phyloP scores from a whole-genome alignment of 129 eudicot species.

The Arctium lappa region DNA sequence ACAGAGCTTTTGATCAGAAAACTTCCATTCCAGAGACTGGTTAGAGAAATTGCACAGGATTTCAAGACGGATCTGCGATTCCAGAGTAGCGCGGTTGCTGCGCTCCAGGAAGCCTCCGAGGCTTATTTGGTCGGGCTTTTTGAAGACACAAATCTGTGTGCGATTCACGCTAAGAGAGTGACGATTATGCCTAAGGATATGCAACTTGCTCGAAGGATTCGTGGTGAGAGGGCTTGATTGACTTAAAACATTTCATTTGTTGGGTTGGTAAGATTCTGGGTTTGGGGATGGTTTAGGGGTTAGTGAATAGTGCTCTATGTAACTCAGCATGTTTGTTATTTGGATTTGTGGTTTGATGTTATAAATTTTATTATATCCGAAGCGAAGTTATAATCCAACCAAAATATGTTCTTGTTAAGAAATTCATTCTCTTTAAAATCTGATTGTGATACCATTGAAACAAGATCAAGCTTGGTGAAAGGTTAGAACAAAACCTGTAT shows the following conservation, averaged over 20 bases:
- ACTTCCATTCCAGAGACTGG: conserved; percentile 38
- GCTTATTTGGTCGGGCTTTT: conserved; percentile 24
- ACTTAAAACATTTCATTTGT: not conserved
- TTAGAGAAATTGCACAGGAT: conserved; percentile 39
- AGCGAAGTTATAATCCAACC: no score
- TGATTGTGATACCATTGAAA: no score
- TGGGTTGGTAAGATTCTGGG: not conserved
- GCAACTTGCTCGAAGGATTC: conserved; percentile 40
- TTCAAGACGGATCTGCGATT: conserved; percentile 41
- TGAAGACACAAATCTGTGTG: conserved; percentile 22
- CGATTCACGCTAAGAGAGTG: conserved; percentile 20
- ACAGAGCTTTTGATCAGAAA: conserved; percentile 20
- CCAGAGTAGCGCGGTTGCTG: conserved; percentile 34
- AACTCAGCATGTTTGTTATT: not conserved
- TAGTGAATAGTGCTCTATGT: not conserved
- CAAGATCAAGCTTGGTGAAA: no score
- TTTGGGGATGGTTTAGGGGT: not conserved
- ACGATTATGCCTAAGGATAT: conserved; percentile 43
- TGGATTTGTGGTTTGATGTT: not conserved
- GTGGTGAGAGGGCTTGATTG: conserved; percentile 39
- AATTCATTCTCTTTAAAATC: no score
- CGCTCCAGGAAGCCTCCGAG: conserved; percentile 27
- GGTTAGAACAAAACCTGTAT: no score
- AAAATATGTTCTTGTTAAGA: no score
- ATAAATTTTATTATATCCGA: not conserved